Evolutionary conservation across 345 rosid genomes (phyloP), one percentile per base, ranked within the genome.

Genomic region (Bruguiera gymnorhiza): DNA sequence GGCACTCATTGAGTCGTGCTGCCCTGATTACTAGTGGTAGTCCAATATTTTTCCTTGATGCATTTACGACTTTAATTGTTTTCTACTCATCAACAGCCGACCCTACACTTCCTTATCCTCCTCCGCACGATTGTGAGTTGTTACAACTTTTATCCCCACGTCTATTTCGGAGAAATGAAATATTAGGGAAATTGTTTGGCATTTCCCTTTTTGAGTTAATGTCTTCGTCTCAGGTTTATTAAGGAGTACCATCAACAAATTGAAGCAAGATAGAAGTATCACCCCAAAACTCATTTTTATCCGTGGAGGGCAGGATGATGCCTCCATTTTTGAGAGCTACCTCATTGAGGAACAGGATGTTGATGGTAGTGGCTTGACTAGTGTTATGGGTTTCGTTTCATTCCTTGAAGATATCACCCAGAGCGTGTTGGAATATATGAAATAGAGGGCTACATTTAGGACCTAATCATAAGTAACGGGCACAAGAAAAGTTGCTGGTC

Each of bases 271-370:
- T 6, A 83, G 98, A 68, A 85, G 87, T 70, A 86, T 95, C 68
- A 92, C 97, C 59, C 96, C 97, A 3, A 95, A 85, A 76, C 89
- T 95, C 51, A 73, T 86, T 71, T 92, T 95, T 73, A 85, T 95
- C 53, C 85, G 83, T 50, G 97, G 91, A 76, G 97, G 92, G 72
- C 88, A 84, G 64, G 93, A 88, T 1, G 96, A 92, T 73, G 97
- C 97, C 58, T 81, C 97, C 0, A 82, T 73, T 4, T 92, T 92
- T 34, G 98, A 95, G 84, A 88, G 82, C 83, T 90, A 87, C 74
- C 96, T 95, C 23, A 92, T 95, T 0, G 99, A 95, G 84, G 99
- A 95, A 72, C 99, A 92, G 71, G 97, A 87, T n/a, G 98, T 92
- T 1, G 96, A 92, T 6, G 98, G 98, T 27, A 89, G 74, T 51